Evolutionary conservation across 352 stramenopile species (phyloP).

Genomic region (Pythium phragmiticola): DNA sequence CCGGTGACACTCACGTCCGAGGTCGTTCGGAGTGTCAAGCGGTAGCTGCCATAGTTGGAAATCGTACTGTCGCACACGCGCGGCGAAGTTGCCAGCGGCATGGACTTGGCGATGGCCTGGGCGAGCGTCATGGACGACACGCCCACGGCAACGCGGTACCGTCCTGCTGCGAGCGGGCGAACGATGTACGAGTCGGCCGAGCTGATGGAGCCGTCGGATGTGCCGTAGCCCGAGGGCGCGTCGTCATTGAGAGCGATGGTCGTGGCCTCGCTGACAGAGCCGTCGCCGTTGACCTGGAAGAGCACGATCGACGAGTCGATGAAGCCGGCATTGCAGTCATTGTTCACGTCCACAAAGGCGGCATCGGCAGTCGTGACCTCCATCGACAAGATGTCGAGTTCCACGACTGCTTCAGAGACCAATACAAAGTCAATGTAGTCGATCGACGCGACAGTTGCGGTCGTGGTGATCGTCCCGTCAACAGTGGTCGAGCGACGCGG

Average conservation of each 20-base stretch:
- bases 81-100: conserved; percentile 35
- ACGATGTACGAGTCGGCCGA: conserved; percentile 56
- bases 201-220: conserved; percentile 50
- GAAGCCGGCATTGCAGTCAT: conserved; percentile 66
- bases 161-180: conserved; percentile 34
- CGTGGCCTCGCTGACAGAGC: conserved; percentile 18
- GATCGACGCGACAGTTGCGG: conserved; percentile 46
- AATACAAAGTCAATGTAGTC: conserved; percentile 70
- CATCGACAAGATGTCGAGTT: conserved; percentile 69
- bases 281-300: conserved; percentile 37
- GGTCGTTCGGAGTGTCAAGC: conserved; percentile 47
- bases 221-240: conserved; percentile 41
- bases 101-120: conserved; percentile 42
- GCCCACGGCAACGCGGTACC: conserved; percentile 61
- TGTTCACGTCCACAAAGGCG: conserved; percentile 58
- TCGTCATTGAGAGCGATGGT: conserved; percentile 49
- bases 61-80: conserved; percentile 45
- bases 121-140: conserved; percentile 45
- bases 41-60: conserved; percentile 72
- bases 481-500: conserved; percentile 29
- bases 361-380: conserved; percentile 34
- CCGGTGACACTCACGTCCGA: conserved; percentile 31
- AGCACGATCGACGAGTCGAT: conserved; percentile 65
- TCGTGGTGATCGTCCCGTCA: conserved; percentile 68
- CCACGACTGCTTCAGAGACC: conserved; percentile 35